Evolutionary conservation across 2,329 filamentous ascomycete genomes (phyloP), one percentile per base, ranked within the genome.

Genomic region (Neofusicoccum ribis): DNA sequence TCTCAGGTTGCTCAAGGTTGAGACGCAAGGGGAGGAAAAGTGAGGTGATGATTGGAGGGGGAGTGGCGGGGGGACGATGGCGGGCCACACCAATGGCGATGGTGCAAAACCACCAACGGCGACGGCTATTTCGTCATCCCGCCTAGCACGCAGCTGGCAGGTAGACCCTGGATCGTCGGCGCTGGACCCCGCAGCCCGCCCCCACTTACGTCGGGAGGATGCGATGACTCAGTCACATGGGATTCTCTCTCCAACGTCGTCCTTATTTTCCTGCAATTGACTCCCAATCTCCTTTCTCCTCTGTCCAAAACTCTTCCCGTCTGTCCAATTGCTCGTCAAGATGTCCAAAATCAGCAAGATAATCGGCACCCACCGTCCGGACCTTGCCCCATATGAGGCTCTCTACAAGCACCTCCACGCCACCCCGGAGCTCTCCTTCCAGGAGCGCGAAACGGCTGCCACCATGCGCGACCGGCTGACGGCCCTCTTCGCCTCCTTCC

Each of bases 381-480:
- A 72, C 17, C 67, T 75, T 0, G 52, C 43, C 5, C 68, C 73
- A 0, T 77, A 77, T 37, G 74, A 77, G 62, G 71, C 72, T 17
- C 70, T 77, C 3, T 77, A 77, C 61, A 76, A 74, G 67, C 71
- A 73, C 66, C 76, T 75, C 64, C 76, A 78, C 64, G 64, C 71
- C 0, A 67, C 75, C 51, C 76, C 76, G 5, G 76, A 78, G 62
- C 73, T 78, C 20, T 77, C 75, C 5, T 75, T 73, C 62, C 75
- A 76, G 66, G 76, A 78, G 60, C 66, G 69, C 47, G 67, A 70
- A 50, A 78, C 76, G 2, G 74, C 74, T 11, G 70, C 70, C 7
- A 68, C 68, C 5, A 78, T 77, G 41, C 70, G 66, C 12, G 63
- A 67, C 12, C 71, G 75, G 17, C 71, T 78, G 1, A 56, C 70